Percentiles rank a stretch among this genome's conserved stretches.
These are phyloP conservation scores for Wickerhamiella shivajii DNA, from an alignment of 805 yeast genomes.

Conservation along the genomic window DNA sequence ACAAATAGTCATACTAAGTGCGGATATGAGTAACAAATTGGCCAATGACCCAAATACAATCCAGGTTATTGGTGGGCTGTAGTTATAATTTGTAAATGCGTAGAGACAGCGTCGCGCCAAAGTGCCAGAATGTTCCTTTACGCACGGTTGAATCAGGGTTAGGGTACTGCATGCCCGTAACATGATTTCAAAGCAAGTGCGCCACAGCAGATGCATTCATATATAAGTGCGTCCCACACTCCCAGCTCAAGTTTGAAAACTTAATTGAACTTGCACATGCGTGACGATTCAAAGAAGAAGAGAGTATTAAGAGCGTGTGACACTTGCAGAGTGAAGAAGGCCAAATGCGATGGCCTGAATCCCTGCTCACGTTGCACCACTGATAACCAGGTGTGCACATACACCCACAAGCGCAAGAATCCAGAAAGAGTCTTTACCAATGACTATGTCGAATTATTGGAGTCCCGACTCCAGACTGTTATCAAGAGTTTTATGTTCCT, in stretches of 20 bases:
- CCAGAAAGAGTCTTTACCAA: constrained; percentile 5
- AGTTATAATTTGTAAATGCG: too few relatives aligned
- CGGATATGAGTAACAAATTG: too few relatives aligned
- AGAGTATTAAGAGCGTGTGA: constrained; percentile 9
- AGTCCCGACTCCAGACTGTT: constrained; percentile 7
- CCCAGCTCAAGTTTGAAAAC: background rate
- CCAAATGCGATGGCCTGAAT: constrained; percentile 8
- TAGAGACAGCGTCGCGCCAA: background rate
- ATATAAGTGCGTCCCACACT: background rate
- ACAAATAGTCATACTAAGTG: too few relatives aligned
- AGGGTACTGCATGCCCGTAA: constrained; percentile 8
- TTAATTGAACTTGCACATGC: background rate
- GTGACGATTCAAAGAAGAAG: constrained; percentile 8
- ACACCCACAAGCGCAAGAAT: constrained; percentile 6
- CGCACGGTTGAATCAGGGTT: too few relatives aligned
- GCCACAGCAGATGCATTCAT: constrained; percentile 4
- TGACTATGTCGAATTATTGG: constrained; percentile 8
- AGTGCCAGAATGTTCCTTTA: background rate
- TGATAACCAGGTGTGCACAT: constrained; percentile 8
- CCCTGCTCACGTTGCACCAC: constrained; percentile 8
- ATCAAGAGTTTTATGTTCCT: constrained; percentile 8
- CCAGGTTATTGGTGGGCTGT: too few relatives aligned
- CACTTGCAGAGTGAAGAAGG: constrained; percentile 8
- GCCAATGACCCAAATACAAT: too few relatives aligned
- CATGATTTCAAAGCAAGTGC: constrained; percentile 8